Evolutionary conservation across 208 protist genomes (phyloP), one percentile per base, ranked within the genome.

Genomic region (Phytomonas sp.): DNA sequence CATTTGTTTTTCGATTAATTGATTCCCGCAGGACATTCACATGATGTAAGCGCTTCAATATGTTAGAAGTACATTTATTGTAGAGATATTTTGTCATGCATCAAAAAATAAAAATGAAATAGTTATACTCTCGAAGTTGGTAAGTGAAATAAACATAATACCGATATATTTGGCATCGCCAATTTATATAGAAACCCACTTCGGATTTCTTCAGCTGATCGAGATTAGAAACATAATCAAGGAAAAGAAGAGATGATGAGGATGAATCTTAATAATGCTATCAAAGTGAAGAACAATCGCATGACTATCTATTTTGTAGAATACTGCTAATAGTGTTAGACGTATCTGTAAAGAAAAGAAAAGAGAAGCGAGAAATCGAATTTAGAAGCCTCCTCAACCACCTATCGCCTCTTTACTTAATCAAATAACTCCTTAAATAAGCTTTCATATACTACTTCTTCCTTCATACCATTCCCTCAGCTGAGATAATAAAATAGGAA

Each of bases 111-210:
- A 64, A 65, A 23, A 68, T 8, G 13, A 6, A 74, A 60, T 63
- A 51, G 30, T 61, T 26, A 77, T 33, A 78, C 66, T 31, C 20
- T 13, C 15, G 70, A 59, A 26, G 37, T 43, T 36, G 61, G 71
- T 37, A 72, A 77, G 31, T 26, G 28, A 62, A 66, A 9, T 40
- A 37, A 53, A 59, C 60, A 37, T 64, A 53, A 74, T 56, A 74
- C 23, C 51, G 46, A 20, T 56, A 26, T 51, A 66, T 46, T 64
- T 46, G 8, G 29, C 17, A 70, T 59, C 8, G 30, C 59, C 37
- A 8, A 66, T 61, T 30, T 28, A 70, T 29, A 64, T 53, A 63
- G 30, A 63, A 68, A 30, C 63, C 31, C n/a, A 17, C 31, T 33
- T 7, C 26, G 43, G 6, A 62, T 53, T 36, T n/a, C 20, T 7